Conservation (phyloP, 2,329 filamentous ascomycete genomes). For the Fusarium redolens region DNA sequence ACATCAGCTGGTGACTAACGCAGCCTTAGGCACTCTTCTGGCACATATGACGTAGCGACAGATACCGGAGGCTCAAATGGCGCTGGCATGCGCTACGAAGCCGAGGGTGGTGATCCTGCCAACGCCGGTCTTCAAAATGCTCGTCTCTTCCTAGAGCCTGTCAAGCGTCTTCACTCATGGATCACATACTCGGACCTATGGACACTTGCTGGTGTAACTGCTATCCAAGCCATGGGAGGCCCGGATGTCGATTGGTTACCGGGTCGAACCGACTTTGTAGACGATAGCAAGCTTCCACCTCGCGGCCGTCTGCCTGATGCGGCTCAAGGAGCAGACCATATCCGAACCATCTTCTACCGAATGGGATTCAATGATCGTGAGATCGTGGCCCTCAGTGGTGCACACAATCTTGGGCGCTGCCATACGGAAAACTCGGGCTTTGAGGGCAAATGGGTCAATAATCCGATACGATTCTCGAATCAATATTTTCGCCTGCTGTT, state of each 20-base stretch:
- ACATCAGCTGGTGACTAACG: not conserved
- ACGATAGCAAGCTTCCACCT: conserved; percentile 12
- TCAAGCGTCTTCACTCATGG: conserved; percentile 7
- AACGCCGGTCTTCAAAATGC: conserved; percentile 13
- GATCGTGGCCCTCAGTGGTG: conserved; percentile 6
- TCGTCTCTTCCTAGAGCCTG: conserved; percentile 5
- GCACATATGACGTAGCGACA: conserved; percentile 6
- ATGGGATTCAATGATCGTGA: conserved; percentile 10
- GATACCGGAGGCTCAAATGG: conserved; percentile 9
- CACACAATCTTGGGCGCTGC: conserved; percentile 5
- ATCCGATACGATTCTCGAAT: conserved; percentile 11
- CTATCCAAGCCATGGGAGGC: not conserved
- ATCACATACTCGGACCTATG: conserved; percentile 15
- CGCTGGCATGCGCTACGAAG: conserved; percentile 12
- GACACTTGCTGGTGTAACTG: conserved; percentile 1
- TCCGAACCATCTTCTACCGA: conserved; percentile 4
- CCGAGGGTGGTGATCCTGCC: conserved; percentile 11
- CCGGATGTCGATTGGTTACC: not conserved
- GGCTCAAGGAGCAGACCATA: conserved; percentile 7
- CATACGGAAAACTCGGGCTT: conserved; percentile 14
- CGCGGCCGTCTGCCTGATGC: conserved; percentile 11
- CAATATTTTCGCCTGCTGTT: conserved; percentile 11
- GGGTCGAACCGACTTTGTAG: conserved; percentile 4
- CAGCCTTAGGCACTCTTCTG: not conserved
- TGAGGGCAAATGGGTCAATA: conserved; percentile 10